These are phyloP conservation scores for Psilocybe tampanensis DNA, from an alignment of 768 basidiomycete species.

Conservation along the genomic window DNA sequence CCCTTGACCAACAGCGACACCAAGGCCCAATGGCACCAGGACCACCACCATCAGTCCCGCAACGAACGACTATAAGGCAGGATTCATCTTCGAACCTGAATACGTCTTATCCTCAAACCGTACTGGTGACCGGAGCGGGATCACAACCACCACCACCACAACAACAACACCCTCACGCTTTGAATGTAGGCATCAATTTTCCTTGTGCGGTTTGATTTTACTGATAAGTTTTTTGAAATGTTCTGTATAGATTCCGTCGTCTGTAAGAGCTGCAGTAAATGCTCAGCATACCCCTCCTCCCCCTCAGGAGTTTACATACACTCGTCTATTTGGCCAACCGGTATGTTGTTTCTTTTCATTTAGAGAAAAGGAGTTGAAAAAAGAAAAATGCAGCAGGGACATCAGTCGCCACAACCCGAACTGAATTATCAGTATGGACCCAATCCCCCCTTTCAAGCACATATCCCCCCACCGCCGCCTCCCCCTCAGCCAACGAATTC, in stretches of 20 bases:
- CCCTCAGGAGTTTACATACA: not conserved
- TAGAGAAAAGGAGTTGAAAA: not conserved
- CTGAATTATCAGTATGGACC: not conserved
- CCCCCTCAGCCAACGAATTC: not conserved
- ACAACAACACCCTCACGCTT: not conserved
- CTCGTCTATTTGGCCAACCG: not conserved
- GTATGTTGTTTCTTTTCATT: not conserved
- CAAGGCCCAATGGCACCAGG: too few relatives aligned
- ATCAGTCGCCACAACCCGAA: not conserved
- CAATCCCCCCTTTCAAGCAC: not conserved
- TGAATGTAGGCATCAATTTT: not conserved
- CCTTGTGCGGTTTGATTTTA: not conserved
- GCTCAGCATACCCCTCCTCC: not conserved
- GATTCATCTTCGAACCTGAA: too few relatives aligned
- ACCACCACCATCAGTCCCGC: too few relatives aligned
- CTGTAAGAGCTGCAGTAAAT: not conserved
- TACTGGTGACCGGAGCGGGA: too few relatives aligned
- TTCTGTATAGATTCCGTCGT: not conserved
- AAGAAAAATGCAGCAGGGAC: not conserved
- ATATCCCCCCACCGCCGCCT: not conserved
- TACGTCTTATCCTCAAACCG: too few relatives aligned
- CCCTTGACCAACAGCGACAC: too few relatives aligned
- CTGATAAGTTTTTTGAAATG: not conserved
- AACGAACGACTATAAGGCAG: too few relatives aligned
- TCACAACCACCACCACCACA: too few relatives aligned